A percentile compares a stretch with the other conserved stretches of the same genome.
phyloP scores from a whole-genome alignment of 192 early-diverging fungal genomes.

The Rhizophagus prolifer region DNA sequence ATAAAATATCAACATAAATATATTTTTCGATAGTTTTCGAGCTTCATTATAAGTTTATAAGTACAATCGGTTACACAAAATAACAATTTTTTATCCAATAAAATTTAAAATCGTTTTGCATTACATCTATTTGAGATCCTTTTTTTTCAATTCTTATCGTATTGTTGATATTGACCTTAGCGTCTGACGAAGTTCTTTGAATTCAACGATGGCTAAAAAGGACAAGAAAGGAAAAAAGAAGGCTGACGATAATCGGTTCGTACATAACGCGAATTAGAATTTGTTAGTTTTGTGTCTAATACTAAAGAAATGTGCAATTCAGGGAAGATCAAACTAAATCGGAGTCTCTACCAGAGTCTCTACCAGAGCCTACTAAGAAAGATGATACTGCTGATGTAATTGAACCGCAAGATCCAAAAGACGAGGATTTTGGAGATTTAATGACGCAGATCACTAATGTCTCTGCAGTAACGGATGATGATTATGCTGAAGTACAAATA shows the following conservation, averaged over 20 bases:
- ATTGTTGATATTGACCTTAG: too few species aligned
- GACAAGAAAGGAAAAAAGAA: not conserved
- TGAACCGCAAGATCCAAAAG: not conserved
- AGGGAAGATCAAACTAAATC: not conserved
- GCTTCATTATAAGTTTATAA: too few species aligned
- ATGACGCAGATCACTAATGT: not conserved
- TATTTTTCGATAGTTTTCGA: too few species aligned
- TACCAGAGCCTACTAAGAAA: not conserved
- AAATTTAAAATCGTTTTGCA: too few species aligned
- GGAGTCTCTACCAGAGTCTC: not conserved
- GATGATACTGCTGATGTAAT: not conserved
- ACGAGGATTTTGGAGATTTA: not conserved
- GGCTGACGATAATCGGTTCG: not conserved
- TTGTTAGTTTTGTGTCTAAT: not conserved
- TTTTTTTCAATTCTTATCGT: too few species aligned
- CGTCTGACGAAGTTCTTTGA: too few species aligned
- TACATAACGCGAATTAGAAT: not conserved
- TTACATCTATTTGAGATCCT: too few species aligned
- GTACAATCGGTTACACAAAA: too few species aligned
- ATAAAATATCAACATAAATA: too few species aligned
- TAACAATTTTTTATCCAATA: too few species aligned
- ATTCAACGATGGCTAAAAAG: not conserved
- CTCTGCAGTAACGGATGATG: not conserved
- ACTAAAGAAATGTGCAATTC: not conserved
- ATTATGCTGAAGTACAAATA: not conserved